Conservation (phyloP, 176 grass and related monocot genomes). For the Ananas comosus region DNA sequence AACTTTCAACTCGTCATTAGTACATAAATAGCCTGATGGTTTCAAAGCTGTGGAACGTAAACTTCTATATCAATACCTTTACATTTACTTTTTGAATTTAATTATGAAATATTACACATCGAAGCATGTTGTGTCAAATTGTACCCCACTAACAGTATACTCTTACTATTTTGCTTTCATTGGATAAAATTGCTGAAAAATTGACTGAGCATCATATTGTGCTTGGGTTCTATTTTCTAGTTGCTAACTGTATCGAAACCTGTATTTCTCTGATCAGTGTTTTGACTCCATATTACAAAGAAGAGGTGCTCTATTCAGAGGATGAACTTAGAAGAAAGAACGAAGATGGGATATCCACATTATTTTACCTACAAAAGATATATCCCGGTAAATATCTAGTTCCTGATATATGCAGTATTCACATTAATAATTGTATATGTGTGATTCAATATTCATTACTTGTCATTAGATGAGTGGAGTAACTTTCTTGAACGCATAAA, state of each 20-base stretch:
- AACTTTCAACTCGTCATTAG: no score
- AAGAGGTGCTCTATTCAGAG: conserved; percentile 67
- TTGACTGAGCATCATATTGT: not conserved
- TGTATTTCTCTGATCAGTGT: conserved; percentile 45
- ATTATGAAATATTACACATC: not conserved
- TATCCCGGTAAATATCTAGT: conserved; percentile 53
- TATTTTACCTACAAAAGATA: conserved; percentile 87
- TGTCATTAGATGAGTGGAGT: conserved; percentile 64
- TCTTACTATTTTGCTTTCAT: no score
- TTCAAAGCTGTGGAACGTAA: no score
- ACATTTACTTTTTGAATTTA: not conserved
- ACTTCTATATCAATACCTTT: not conserved
- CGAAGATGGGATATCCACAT: conserved; percentile 90
- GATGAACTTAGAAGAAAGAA: conserved; percentile 54
- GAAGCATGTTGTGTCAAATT: no score
- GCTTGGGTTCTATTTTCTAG: not conserved
- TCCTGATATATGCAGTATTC: not conserved
- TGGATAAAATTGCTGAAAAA: no score
- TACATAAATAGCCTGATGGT: no score
- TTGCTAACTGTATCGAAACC: conserved; percentile 3
- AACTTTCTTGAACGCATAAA: conserved; percentile 51
- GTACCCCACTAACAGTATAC: no score
- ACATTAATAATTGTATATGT: not conserved
- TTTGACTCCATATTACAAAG: conserved; percentile 91
- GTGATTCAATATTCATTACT: conserved; percentile 10